Base-by-base conservation (phyloP, 805 yeast species). In the Saccharomycopsis fermentans region DNA sequence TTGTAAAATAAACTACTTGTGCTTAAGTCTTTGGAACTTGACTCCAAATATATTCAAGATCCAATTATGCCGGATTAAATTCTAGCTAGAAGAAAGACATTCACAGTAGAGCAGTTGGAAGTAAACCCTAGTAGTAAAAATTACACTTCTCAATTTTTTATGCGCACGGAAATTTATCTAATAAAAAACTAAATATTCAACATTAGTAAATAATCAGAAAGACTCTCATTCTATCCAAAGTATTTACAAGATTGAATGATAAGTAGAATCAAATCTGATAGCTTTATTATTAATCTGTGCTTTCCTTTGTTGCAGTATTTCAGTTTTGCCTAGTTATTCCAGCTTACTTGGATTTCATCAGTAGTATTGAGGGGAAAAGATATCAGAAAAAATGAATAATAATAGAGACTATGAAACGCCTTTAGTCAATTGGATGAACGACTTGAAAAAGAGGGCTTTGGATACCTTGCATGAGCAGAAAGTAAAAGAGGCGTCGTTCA, bases 401-500 rank as follows among this genome's bases (percentile, higher is more conserved):
- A 36, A 16, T 37, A 27, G n/a, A 16, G 48, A n/a, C 4, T 37
- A 55, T 14, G 59, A 58, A 9, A 52, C 32, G 16, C n/a, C 61
- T 64, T 43, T 70, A 1, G 58, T 67, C 21, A 57, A 59, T 17
- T 75, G 78, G 79, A 69, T 72, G 58, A 62, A 65, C 16, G 64
- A 69, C 2, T 58, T 75, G 59, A 74, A 71, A 53, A 59, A 55
- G 9, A 67, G 70, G 51, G 77, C 76, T 14, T 60, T 68, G 35
- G 63, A 64, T 6, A 67, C 70, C 12, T 60, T 74, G 14, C 62
- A 64, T 16, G 63, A 70, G 27, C 71, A 73, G 8, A 68, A 68
- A 36, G 62, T 63, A 19, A 74, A 76, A 47, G 80, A 77, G 58
- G 65, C 66, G 47, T 55, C 59, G 35, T 73, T 75, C 56, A 71